phyloP scores from a whole-genome alignment of 2,329 filamentous ascomycete genomes.

The Paradendryphiella salina region DNA sequence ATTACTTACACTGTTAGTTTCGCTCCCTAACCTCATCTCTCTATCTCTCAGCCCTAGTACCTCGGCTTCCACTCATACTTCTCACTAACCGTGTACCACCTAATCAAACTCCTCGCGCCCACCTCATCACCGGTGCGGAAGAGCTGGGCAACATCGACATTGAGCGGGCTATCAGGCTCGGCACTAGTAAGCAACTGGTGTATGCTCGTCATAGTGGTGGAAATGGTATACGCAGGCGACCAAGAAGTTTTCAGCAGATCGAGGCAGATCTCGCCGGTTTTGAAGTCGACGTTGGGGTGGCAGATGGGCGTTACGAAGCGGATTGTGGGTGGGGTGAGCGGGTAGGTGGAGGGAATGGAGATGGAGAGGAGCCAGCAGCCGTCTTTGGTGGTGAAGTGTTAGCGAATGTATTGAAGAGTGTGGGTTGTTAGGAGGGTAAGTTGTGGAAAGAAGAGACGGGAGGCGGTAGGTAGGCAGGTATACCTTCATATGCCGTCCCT shows the following conservation, averaged over 20 bases:
- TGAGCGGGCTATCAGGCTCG: constrained; percentile 74
- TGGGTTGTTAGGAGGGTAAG: not conserved
- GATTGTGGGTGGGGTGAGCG: constrained; percentile 74
- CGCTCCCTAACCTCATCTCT: not conserved
- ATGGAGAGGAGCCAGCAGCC: constrained; percentile 86
- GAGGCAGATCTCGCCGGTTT: constrained; percentile 89
- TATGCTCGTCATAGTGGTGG: constrained; percentile 72
- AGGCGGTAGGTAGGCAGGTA: not conserved
- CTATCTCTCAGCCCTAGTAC: not conserved
- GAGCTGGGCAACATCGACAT: constrained; percentile 75
- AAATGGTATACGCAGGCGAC: constrained; percentile 83
- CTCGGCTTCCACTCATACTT: constrained; percentile 39
- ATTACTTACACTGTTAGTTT: no score
- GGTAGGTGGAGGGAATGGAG: constrained; percentile 75
- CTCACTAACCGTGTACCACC: constrained; percentile 67
- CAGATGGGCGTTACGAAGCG: constrained; percentile 66
- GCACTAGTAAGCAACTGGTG: constrained; percentile 70
- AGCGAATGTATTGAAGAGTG: not conserved
- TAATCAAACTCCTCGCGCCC: constrained; percentile 69
- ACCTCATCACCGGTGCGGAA: constrained; percentile 68
- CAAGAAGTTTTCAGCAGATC: constrained; percentile 78
- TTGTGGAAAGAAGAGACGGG: not conserved
- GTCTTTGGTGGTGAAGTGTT: constrained; percentile 45
- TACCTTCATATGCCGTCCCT: constrained; percentile 65
- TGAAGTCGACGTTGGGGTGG: constrained; percentile 49